Evolutionary conservation across 306 rosid genomes (phyloP).

Genomic region (Fagus sylvatica): DNA sequence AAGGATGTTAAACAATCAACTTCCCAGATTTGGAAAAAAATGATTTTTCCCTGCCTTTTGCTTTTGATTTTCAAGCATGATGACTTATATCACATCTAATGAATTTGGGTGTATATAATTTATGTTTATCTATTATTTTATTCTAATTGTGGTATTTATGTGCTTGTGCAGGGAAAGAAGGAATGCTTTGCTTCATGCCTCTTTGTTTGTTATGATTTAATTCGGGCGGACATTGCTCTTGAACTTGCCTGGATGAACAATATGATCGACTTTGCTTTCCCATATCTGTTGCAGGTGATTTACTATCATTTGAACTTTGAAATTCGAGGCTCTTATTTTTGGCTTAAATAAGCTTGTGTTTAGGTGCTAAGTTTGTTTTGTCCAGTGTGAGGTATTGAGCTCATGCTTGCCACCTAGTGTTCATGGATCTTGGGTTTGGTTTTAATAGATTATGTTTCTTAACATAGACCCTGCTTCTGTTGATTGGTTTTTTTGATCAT

Average conservation of each 20-base stretch:
- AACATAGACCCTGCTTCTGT: not conserved
- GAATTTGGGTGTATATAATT: slow-evolving; percentile 2
- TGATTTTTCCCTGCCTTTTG: not conserved
- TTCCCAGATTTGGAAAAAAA: not conserved
- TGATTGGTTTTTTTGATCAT: not conserved
- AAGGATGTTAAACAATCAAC: not conserved
- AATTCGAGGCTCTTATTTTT: slow-evolving; percentile 2
- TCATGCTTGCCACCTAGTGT: not conserved
- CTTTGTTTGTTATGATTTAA: slow-evolving; percentile 93
- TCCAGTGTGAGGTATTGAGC: not conserved
- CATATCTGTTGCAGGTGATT: slow-evolving; percentile 84
- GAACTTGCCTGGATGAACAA: slow-evolving; percentile 98
- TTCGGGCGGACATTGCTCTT: slow-evolving; percentile 79
- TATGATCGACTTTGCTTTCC: slow-evolving; percentile 93
- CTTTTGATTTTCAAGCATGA: not conserved
- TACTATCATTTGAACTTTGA: not conserved
- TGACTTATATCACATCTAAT: not conserved
- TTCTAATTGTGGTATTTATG: slow-evolving; percentile 17
- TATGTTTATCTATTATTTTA: not conserved
- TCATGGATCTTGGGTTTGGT: not conserved
- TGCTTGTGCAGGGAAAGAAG: slow-evolving; percentile 86
- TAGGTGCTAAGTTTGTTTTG: not conserved
- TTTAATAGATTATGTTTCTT: not conserved
- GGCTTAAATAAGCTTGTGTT: not conserved
- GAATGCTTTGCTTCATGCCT: slow-evolving; percentile 98